Percentiles rank a stretch among this genome's conserved stretches.
These are phyloP conservation scores for Eucalyptus cloeziana DNA, from an alignment of 345 rosid species.

Conservation along the genomic window DNA sequence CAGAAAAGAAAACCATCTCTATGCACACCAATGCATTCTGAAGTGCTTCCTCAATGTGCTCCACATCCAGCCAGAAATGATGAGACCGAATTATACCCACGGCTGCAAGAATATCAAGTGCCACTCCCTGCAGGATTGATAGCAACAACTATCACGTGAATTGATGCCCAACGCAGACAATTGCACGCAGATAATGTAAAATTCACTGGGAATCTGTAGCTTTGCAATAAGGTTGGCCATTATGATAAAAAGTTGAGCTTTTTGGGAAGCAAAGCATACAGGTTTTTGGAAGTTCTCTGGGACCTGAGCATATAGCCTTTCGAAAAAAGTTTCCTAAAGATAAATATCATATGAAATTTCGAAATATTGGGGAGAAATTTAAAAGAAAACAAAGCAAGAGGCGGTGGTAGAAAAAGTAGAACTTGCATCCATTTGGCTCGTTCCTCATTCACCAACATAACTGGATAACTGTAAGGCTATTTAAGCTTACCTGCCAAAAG, in stretches of 20 bases:
- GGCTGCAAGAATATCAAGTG: conserved; percentile 53
- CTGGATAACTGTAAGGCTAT: background rate
- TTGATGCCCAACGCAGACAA: background rate
- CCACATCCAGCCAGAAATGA: conserved; percentile 92
- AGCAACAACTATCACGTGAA: background rate
- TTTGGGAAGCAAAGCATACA: background rate
- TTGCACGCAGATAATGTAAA: background rate
- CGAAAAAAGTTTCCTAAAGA: background rate
- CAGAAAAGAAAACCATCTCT: conserved; percentile 88
- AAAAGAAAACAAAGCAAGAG: background rate
- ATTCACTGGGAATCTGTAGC: background rate
- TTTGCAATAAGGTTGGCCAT: background rate
- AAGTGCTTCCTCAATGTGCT: conserved; percentile 85
- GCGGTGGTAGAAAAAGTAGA: background rate
- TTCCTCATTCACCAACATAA: background rate
- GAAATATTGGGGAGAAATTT: background rate
- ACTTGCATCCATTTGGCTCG: background rate
- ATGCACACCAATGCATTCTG: conserved; percentile 75
- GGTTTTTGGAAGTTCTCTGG: background rate
- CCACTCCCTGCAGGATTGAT: conserved; percentile 42
- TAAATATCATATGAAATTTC: background rate
- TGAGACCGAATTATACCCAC: conserved; percentile 58
- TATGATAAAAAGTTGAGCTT: background rate
- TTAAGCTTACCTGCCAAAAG: conserved; percentile 88
- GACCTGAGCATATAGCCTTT: background rate